Evolutionary conservation across 257 asterid genomes (phyloP).

Genomic region (Ajuga chamaepitys): DNA sequence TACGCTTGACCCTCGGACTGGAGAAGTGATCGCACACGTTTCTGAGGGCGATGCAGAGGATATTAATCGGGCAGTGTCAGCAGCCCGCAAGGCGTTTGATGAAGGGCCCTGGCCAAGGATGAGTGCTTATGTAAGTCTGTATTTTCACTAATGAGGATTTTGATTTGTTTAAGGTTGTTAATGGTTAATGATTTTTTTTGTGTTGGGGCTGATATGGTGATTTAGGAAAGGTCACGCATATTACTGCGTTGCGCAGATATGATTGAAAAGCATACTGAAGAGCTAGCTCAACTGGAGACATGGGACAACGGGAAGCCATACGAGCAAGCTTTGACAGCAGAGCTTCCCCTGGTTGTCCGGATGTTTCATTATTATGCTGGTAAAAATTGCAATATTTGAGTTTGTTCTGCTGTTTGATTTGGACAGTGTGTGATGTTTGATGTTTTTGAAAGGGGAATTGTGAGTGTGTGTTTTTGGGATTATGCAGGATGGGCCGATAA

Average conservation of each 20-base stretch:
- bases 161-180: neutral
- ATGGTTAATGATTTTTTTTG: neutral
- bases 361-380: slow-evolving; percentile 70
- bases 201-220: slow-evolving; percentile 2
- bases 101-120: slow-evolving; percentile 89
- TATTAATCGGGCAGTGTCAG: slow-evolving; percentile 61
- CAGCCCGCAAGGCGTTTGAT: slow-evolving; percentile 80
- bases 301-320: slow-evolving; percentile 79
- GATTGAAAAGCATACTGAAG: slow-evolving; percentile 50
- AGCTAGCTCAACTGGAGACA: slow-evolving; percentile 69
- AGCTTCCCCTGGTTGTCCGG: slow-evolving; percentile 47
- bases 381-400: slow-evolving; percentile 4
- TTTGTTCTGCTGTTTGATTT: neutral
- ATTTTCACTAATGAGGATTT: neutral
- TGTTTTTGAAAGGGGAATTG: neutral
- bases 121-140: slow-evolving; percentile 56
- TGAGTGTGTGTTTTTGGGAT: neutral
- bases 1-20: slow-evolving; percentile 67
- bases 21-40: slow-evolving; percentile 64
- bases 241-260: slow-evolving; percentile 60
- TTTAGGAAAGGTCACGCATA: slow-evolving; percentile 58
- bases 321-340: slow-evolving; percentile 51
- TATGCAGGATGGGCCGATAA: slow-evolving; percentile 76
- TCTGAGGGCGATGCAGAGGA: slow-evolving; percentile 77
- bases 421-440: neutral